phyloP scores from a whole-genome alignment of 2,329 filamentous ascomycete genomes.

The Xenosphaeropsis pyriputrescens region DNA sequence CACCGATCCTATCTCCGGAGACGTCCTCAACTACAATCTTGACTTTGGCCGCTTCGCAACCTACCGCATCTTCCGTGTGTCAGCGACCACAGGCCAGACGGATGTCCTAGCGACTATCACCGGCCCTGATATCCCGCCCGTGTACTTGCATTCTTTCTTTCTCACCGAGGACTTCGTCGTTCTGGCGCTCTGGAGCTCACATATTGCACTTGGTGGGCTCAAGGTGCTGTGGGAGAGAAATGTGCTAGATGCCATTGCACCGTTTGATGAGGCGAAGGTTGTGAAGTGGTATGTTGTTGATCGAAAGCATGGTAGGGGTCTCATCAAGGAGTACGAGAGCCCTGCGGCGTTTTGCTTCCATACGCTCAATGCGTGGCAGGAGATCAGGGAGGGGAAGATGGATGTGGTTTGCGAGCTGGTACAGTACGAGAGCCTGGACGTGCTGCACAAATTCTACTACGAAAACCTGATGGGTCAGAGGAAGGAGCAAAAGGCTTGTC shows the following conservation, averaged over 20 bases:
- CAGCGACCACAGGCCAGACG: conserved; percentile 46
- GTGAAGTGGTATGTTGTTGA: conserved; percentile 66
- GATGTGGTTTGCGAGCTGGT: conserved; percentile 52
- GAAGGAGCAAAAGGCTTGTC: conserved; percentile 30
- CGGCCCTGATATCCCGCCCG: conserved; percentile 31
- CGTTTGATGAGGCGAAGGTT: conserved; percentile 39
- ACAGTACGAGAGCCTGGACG: conserved; percentile 46
- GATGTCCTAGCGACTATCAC: conserved; percentile 56
- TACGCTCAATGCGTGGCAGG: conserved; percentile 62
- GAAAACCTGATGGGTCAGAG: conserved; percentile 42
- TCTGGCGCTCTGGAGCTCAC: conserved; percentile 57
- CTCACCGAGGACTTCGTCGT: conserved; percentile 57
- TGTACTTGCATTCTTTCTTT: conserved; percentile 77
- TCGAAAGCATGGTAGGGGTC: conserved; percentile 40
- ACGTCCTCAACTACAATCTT: conserved; percentile 75
- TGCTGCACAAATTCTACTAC: conserved; percentile 56
- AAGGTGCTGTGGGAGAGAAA: conserved; percentile 51
- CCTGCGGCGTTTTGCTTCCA: conserved; percentile 68
- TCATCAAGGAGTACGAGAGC: conserved; percentile 55
- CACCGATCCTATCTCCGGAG: conserved; percentile 56
- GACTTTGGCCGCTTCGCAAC: conserved; percentile 37
- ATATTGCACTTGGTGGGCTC: conserved; percentile 40
- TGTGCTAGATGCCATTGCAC: conserved; percentile 50
- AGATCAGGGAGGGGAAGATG: conserved; percentile 25
- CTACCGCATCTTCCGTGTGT: conserved; percentile 58